Evolutionary conservation across 352 stramenopile species (phyloP), one percentile per base, ranked within the genome.

Genomic region (Globisporangium recalcitrans): DNA sequence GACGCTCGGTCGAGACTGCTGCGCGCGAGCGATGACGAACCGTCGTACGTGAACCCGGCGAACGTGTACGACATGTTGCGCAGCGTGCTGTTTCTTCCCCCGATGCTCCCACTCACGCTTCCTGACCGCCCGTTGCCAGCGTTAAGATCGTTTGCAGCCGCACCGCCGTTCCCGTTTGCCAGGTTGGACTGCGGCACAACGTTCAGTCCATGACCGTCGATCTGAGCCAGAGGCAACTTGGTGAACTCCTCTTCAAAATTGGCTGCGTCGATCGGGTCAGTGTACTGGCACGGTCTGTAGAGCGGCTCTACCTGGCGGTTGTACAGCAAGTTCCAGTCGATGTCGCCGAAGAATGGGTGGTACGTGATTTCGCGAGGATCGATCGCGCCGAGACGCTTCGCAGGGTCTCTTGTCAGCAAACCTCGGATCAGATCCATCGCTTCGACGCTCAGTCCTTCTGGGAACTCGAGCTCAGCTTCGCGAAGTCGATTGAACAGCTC

Each of bases 371-470:
- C 82, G 52, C 79, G 76, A 36, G 81, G 79, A 54, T 89, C 81
- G 34, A 85, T 82, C 31, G 85, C 80, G 22, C 97, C 96, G 14
- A 99, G 78, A 10, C 97, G 87, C 71, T 91, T 88, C 29, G 85
- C 80, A 55, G 95, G 91, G 53, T 98, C 87, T 60, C 97, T 95
- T 38, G 85, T 92, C 1, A 99, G 79, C 34, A 99, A 66, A 2
- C 85, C 85, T 51, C 88, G 78, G 62, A 93, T 91, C 2, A 93
- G 62, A 52, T 89, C 80, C 80, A 91, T 91, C 6, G 85, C 80
- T 34, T 90, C 74, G 13, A 63, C 68, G 24, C 71, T 78, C 29
- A 93, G 69, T 11, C 82, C 82, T 22, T 87, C 75, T 1, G 84
- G 84, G 62, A 93, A 93, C 59, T 90, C 78, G 24, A 93, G 75